Evolutionary conservation across 1,139 yeast genomes (phyloP).

Genomic region (Debaryomyces subglobosus): DNA sequence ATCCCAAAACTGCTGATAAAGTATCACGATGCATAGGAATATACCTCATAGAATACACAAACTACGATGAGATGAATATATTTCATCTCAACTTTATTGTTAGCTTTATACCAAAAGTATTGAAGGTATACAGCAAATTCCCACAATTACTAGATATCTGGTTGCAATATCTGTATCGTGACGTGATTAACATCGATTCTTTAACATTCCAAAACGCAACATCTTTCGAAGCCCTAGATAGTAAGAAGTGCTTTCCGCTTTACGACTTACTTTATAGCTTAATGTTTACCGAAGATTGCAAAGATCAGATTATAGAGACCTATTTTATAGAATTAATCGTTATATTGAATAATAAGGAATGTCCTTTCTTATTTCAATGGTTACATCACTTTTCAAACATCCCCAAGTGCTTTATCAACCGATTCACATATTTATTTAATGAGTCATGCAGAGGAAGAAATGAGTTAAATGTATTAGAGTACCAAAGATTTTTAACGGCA

Average conservation of each 20-base stretch:
- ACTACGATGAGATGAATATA: slow-evolving; percentile 10
- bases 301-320: slow-evolving; percentile 1
- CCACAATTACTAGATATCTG: slow-evolving; percentile 15
- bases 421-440: slow-evolving; percentile 9
- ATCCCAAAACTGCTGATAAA: not conserved
- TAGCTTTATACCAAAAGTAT: slow-evolving; percentile 10
- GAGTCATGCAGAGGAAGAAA: slow-evolving; percentile 2
- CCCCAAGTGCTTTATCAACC: slow-evolving; percentile 7
- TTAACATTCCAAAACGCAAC: slow-evolving; percentile 1
- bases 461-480: not conserved
- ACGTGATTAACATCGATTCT: slow-evolving; percentile 2
- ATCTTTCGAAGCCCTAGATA: not conserved
- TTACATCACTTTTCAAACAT: slow-evolving; percentile 11
- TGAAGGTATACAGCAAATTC: slow-evolving; percentile 12
- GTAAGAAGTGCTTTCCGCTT: slow-evolving; percentile 10
- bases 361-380: slow-evolving; percentile 9
- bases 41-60: slow-evolving; percentile 12
- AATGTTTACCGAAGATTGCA: slow-evolving; percentile 10
- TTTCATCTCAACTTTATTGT: slow-evolving; percentile 13
- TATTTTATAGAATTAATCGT: slow-evolving; percentile 3
- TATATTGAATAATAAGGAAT: slow-evolving; percentile 3
- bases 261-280: slow-evolving; percentile 12
- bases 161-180: slow-evolving; percentile 9
- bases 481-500: slow-evolving; percentile 4
- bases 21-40: slow-evolving; percentile 14